These are phyloP conservation scores for Clavariopsis aquatica DNA, from an alignment of 495 filamentous ascomycete genomes.

Conservation along the genomic window DNA sequence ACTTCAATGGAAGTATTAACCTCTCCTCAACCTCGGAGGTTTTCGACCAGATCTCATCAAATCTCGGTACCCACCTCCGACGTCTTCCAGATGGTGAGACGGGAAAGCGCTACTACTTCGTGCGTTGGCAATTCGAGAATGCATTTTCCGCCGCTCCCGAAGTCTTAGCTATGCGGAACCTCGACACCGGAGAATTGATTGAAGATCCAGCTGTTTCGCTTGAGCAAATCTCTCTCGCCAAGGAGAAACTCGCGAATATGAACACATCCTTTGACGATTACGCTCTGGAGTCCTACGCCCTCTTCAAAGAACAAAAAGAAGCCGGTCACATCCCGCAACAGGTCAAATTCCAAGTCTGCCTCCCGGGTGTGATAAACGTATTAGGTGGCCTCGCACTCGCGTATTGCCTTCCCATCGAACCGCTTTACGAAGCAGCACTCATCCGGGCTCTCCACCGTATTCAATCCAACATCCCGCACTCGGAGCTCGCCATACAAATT, in stretches of 20 bases:
- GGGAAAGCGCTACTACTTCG: constrained; percentile 45
- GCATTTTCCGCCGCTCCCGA: constrained; percentile 42
- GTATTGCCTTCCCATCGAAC: constrained; percentile 42
- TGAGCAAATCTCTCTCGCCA: constrained; percentile 38
- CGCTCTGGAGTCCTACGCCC: constrained; percentile 46
- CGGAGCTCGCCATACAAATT: constrained; percentile 51
- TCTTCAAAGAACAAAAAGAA: constrained; percentile 32
- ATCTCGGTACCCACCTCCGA: constrained; percentile 42
- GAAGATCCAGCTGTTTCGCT: neutral
- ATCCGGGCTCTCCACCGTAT: constrained; percentile 43
- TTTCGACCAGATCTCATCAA: constrained; percentile 35
- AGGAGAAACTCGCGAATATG: constrained; percentile 16
- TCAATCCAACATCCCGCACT: constrained; percentile 45
- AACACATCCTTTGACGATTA: constrained; percentile 43
- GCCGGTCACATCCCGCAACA: constrained; percentile 38
- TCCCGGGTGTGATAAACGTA: constrained; percentile 45
- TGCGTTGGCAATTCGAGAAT: constrained; percentile 41
- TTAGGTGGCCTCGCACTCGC: constrained; percentile 39
- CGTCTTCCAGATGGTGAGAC: constrained; percentile 51
- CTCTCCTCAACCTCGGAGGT: constrained; percentile 43
- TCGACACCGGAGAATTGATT: constrained; percentile 31
- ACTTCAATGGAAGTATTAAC: constrained; percentile 47
- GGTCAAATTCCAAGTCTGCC: constrained; percentile 48
- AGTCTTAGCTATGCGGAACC: constrained; percentile 23
- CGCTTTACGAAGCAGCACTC: constrained; percentile 48